Evolutionary conservation across 768 basidiomycete species (phyloP).

Genomic region (Lentinula raphanica): DNA sequence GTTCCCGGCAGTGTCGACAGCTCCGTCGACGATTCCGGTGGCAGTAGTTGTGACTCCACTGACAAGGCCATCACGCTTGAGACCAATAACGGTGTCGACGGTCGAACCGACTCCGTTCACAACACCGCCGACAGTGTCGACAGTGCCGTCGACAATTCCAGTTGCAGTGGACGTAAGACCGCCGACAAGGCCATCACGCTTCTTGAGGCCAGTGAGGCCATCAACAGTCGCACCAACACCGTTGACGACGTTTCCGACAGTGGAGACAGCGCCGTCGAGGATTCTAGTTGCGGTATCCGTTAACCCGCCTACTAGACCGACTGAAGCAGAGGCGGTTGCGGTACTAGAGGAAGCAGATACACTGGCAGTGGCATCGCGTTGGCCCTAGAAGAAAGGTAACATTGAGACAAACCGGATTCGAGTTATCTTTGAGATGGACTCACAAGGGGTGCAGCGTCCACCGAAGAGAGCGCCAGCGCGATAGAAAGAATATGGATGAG

Average conservation of each 20-base stretch:
- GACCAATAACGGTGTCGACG: neutral
- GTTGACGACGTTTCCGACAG: neutral
- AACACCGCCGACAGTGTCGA: slow-evolving; percentile 1
- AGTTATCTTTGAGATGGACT: neutral
- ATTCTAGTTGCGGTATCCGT: neutral
- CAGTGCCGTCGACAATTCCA: neutral
- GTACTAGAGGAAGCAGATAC: neutral
- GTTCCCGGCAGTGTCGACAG: neutral
- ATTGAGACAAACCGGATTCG: neutral
- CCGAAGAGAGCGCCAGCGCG: neutral
- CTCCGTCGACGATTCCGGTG: neutral
- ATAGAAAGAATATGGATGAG: neutral
- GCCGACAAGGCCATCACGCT: neutral
- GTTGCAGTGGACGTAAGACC: neutral
- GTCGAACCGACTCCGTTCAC: neutral
- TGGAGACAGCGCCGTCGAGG: neutral
- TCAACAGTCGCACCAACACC: neutral
- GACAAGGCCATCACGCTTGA: slow-evolving; percentile 4
- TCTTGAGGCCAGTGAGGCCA: neutral
- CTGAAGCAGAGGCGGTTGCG: neutral
- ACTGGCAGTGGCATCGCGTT: neutral
- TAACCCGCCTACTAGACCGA: neutral
- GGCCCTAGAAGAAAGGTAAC: neutral
- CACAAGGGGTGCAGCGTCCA: neutral
- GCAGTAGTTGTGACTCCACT: neutral